These are phyloP conservation scores for Stemphylium lycopersici DNA, from an alignment of 2,329 filamentous ascomycete genomes.

Conservation along the genomic window DNA sequence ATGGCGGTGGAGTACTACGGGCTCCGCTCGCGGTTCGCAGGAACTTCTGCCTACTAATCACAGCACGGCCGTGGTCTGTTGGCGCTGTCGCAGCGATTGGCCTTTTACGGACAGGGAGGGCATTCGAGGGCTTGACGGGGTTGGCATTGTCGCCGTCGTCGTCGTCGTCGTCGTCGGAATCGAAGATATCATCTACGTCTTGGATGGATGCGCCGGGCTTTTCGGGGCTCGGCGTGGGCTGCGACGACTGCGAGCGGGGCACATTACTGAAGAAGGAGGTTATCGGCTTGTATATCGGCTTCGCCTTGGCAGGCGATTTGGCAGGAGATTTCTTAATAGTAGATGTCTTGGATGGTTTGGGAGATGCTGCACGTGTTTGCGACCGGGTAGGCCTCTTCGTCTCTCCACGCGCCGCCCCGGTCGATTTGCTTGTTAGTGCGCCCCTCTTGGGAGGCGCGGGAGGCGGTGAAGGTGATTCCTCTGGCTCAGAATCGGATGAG, in stretches of 20 bases:
- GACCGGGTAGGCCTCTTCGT: constrained; percentile 21
- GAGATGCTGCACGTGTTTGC: constrained; percentile 30
- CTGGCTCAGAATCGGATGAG: constrained; percentile 44
- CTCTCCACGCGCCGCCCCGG: constrained; percentile 22
- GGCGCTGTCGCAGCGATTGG: constrained; percentile 24
- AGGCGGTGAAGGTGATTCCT: constrained; percentile 36
- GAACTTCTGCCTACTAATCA: constrained; percentile 53
- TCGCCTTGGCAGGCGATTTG: constrained; percentile 45
- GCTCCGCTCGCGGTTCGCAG: constrained; percentile 47
- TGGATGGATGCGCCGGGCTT: constrained; percentile 38
- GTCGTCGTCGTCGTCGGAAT: constrained; percentile 45
- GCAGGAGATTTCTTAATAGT: constrained; percentile 34
- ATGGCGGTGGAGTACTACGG: constrained; percentile 34
- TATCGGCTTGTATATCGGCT: constrained; percentile 51
- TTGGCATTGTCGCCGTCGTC: constrained; percentile 43
- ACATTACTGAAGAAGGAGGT: constrained; percentile 57
- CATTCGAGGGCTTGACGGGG: constrained; percentile 22
- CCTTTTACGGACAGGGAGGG: constrained; percentile 41
- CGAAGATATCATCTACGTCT: constrained; percentile 46
- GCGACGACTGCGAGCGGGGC: constrained; percentile 49
- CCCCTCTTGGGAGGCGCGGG: constrained; percentile 38
- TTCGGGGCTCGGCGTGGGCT: constrained; percentile 49
- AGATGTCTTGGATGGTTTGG: constrained; percentile 24
- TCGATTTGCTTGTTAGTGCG: constrained; percentile 32
- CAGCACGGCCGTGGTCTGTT: constrained; percentile 22